A percentile compares a stretch with the other conserved stretches of the same genome.
These are phyloP conservation scores for Cnidoscolus chayamansa DNA, from an alignment of 441 rosid genomes.

Conservation along the genomic window DNA sequence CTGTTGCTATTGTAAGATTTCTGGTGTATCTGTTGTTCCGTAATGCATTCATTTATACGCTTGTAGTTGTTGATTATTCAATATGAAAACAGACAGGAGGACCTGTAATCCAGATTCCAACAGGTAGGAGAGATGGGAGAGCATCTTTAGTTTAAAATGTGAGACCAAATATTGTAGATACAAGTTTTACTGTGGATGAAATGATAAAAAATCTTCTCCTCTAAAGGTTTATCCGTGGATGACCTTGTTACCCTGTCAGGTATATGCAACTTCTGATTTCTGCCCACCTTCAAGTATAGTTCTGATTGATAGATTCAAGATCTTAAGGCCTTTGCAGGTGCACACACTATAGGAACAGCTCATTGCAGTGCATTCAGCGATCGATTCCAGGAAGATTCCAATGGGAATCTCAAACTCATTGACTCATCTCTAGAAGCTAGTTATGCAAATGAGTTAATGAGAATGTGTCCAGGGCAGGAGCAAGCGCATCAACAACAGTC, in stretches of 20 bases:
- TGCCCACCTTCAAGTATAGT: not conserved
- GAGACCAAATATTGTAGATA: slow-evolving; percentile 70
- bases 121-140: slow-evolving; percentile 69
- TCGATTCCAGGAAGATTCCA: too few species aligned
- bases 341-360: too few species aligned
- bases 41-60: not conserved
- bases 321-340: not conserved
- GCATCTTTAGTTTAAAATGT: slow-evolving; percentile 50
- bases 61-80: slow-evolving; percentile 14
- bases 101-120: slow-evolving; percentile 51
- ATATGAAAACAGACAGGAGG: slow-evolving; percentile 61
- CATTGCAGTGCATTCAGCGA: too few species aligned
- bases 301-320: not conserved
- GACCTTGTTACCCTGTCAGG: slow-evolving; percentile 81
- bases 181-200: slow-evolving; percentile 66
- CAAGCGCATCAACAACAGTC: slow-evolving; percentile 48
- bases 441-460: too few species aligned
- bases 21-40: not conserved
- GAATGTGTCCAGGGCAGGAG: slow-evolving; percentile 49
- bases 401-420: too few species aligned
- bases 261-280: slow-evolving; percentile 19
- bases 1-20: slow-evolving; percentile 44
- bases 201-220: slow-evolving; percentile 56
- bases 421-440: too few species aligned
- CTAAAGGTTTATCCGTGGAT: slow-evolving; percentile 69